Base-by-base conservation (phyloP, 2,329 filamentous ascomycete genomes). In the Trichoderma asperellum region DNA sequence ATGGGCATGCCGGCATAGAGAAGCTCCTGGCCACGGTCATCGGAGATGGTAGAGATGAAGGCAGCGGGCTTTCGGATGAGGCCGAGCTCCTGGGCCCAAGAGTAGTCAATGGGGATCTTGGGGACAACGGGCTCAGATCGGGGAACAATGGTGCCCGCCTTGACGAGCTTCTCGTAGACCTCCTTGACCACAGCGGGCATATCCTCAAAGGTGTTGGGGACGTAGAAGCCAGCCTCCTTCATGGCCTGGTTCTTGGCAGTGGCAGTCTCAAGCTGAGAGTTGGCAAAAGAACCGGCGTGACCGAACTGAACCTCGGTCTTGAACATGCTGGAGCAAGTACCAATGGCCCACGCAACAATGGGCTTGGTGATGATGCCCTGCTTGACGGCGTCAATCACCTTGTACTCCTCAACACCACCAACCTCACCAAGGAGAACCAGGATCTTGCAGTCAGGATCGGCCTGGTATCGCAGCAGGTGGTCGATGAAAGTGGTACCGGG, bases 281-380 rank as follows among this genome's bases (percentile, higher is more conserved):
- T 99, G 87, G 96, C 96, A 76, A 97, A 97, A 67, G 96, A 94
- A 84, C 96, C 96, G 77, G 96, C 96, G 86, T 99, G 96, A 79
- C 96, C 96, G 85, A 99, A 99, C 84, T 99, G 96, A 57, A 99
- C 96, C 87, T 99, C 96, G 52, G 96, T 99, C 91, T 97, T 98
- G 88, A 99, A 97, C 94, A 99, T 96, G 88, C 93, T 95, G 73
- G 96, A 96, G 83, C 96, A 97, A 77, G 96, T 99, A 87, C 96
- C 96, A 79, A 99, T 99, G 75, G 96, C 96, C 96, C 96, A 99
- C 55, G 96, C 96, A 71, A 99, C 94, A 78, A 99, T 96, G 77
- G 96, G 96, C 90, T 99, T 99, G 81, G 91, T 99, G 82, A 99
- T 97, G 80, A 88, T 83, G 77, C 96, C 96, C 74, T 92, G 87